Conservation (phyloP, 1,284 basidiomycete species). For the Leccinum pallidistipes region DNA sequence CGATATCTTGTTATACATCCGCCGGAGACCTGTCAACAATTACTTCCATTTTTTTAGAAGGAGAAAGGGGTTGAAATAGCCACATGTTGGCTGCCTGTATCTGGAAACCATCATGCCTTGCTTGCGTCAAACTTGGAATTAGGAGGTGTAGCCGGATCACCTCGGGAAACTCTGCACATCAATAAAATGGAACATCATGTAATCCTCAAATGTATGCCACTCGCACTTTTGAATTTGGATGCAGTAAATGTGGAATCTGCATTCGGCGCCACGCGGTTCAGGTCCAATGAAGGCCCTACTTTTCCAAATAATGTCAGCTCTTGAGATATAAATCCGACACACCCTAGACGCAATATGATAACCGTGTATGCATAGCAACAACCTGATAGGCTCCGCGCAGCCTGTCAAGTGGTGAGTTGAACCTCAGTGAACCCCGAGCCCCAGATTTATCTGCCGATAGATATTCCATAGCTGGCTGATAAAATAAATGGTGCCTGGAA, state of each 20-base stretch:
- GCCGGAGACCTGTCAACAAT: not conserved
- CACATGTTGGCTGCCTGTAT: not conserved
- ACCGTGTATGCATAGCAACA: not conserved
- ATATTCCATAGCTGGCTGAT: not conserved
- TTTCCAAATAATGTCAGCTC: not conserved
- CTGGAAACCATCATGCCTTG: not conserved
- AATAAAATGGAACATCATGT: not conserved
- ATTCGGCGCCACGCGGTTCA: not conserved
- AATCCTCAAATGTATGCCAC: not conserved
- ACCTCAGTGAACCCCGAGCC: not conserved
- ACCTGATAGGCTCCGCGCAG: not conserved
- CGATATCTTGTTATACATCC: not conserved
- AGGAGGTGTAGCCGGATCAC: not conserved
- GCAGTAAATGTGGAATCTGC: not conserved
- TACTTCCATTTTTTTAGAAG: not conserved
- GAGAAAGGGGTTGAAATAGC: not conserved
- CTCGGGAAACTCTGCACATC: not conserved
- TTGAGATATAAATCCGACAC: not conserved
- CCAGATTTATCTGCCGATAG: constrained; percentile 1
- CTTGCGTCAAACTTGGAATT: not conserved
- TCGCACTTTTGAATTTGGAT: not conserved
- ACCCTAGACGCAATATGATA: not conserved
- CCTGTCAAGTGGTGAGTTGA: not conserved
- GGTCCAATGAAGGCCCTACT: not conserved
- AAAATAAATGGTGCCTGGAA: not conserved